Conservation (phyloP, 768 basidiomycete genomes). For the Lyophyllum semitale region DNA sequence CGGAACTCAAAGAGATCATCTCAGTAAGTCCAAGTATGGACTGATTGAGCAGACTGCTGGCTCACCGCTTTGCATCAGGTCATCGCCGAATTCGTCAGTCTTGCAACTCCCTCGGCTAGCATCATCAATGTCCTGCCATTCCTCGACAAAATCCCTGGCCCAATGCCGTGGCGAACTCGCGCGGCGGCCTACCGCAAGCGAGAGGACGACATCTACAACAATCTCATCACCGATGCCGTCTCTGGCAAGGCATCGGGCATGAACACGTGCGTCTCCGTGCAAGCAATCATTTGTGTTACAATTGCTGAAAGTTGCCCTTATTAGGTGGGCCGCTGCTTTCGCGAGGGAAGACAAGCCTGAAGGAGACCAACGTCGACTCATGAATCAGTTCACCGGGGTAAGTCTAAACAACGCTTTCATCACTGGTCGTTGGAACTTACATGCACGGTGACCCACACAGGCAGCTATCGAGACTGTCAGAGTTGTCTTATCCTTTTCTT, state of each 20-base stretch:
- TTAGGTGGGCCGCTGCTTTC: background rate
- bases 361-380: background rate
- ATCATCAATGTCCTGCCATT: background rate
- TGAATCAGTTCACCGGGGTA: background rate
- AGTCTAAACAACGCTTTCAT: background rate
- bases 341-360: background rate
- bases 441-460: background rate
- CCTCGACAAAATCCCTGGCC: background rate
- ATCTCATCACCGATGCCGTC: background rate
- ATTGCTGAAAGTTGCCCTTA: background rate
- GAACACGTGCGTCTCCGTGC: background rate
- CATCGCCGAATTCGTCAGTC: background rate
- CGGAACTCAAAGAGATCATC: background rate
- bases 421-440: background rate
- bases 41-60: background rate
- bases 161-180: background rate
- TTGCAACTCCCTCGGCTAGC: background rate
- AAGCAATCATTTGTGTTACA: background rate
- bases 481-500: background rate
- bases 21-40: background rate
- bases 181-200: background rate
- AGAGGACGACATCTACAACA: background rate
- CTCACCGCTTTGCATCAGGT: background rate
- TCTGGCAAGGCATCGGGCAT: background rate
- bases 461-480: background rate